A percentile compares a stretch with the other conserved stretches of the same genome.
These are phyloP conservation scores for Penicillium sp. DNA, from an alignment of 2,329 filamentous ascomycete species.

Conservation along the genomic window DNA sequence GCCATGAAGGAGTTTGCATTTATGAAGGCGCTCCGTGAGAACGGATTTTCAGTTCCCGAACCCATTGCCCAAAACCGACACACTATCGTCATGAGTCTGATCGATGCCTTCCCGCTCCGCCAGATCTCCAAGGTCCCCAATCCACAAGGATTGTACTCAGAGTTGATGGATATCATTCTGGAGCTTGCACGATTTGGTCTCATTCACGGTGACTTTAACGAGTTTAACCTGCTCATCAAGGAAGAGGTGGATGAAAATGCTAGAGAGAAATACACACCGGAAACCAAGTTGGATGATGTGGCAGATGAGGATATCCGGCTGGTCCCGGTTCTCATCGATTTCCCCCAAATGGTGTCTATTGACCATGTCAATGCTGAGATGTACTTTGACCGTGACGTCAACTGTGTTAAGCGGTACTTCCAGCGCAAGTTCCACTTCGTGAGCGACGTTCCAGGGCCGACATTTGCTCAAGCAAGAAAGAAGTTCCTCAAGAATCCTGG, in stretches of 20 bases:
- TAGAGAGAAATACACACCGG: slow-evolving; percentile 38
- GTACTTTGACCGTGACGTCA: slow-evolving; percentile 96
- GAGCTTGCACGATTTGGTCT: slow-evolving; percentile 80
- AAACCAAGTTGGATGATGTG: slow-evolving; percentile 23
- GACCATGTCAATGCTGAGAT: slow-evolving; percentile 91
- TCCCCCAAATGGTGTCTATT: slow-evolving; percentile 96
- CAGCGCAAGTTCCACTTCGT: slow-evolving; percentile 84
- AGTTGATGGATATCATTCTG: slow-evolving; percentile 83
- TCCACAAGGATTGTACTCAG: slow-evolving; percentile 82
- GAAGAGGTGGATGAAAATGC: slow-evolving; percentile 55
- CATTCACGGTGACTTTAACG: slow-evolving; percentile 98
- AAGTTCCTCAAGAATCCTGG: slow-evolving; percentile 61
- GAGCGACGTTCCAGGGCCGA: slow-evolving; percentile 77
- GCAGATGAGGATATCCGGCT: slow-evolving; percentile 52
- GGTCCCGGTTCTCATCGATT: slow-evolving; percentile 88
- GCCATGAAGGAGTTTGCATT: slow-evolving; percentile 94
- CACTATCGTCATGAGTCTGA: slow-evolving; percentile 92
- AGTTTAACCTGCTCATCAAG: slow-evolving; percentile 96
- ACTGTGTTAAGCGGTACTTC: slow-evolving; percentile 95
- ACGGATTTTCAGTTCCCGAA: slow-evolving; percentile 86
- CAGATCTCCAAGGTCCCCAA: slow-evolving; percentile 84
- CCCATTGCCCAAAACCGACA: slow-evolving; percentile 88
- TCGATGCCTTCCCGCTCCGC: slow-evolving; percentile 88
- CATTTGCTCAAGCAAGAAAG: slow-evolving; percentile 81
- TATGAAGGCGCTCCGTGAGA: slow-evolving; percentile 80